Evolutionary conservation across 2,329 filamentous ascomycete genomes (phyloP).

Genomic region (Ophiostoma sp.): DNA sequence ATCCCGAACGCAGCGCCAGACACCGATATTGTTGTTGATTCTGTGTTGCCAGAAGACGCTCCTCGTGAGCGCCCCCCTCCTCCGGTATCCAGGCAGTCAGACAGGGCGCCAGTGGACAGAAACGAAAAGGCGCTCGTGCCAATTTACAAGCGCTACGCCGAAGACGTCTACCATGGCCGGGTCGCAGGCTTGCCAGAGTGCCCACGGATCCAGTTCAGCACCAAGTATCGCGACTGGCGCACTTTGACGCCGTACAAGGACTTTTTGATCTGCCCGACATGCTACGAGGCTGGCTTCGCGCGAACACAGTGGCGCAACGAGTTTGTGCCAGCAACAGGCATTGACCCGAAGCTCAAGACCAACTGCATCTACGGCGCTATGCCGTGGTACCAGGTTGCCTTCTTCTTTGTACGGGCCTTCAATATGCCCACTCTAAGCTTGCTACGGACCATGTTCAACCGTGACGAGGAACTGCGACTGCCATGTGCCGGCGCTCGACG

Average conservation of each 20-base stretch:
- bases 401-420: constrained; percentile 75
- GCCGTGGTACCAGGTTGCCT: constrained; percentile 82
- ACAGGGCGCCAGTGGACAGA: background rate
- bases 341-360: constrained; percentile 58
- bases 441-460: constrained; percentile 65
- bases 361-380: constrained; percentile 76
- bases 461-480: constrained; percentile 55
- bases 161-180: constrained; percentile 49
- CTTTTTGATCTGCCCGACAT: constrained; percentile 81
- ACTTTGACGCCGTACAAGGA: constrained; percentile 64
- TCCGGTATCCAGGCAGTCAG: background rate
- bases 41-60: background rate
- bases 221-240: constrained; percentile 70
- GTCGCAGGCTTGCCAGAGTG: constrained; percentile 64
- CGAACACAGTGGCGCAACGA: constrained; percentile 66
- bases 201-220: constrained; percentile 61
- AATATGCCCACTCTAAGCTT: constrained; percentile 65
- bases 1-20: background rate
- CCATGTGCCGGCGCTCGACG: constrained; percentile 60
- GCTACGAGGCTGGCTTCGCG: constrained; percentile 69
- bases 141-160: constrained; percentile 54
- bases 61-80: constrained; percentile 3
- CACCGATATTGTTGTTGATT: background rate
- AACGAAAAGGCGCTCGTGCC: constrained; percentile 34
- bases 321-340: constrained; percentile 63